These are phyloP conservation scores for Podospora appendiculata DNA, from an alignment of 495 filamentous ascomycete species.

Conservation along the genomic window DNA sequence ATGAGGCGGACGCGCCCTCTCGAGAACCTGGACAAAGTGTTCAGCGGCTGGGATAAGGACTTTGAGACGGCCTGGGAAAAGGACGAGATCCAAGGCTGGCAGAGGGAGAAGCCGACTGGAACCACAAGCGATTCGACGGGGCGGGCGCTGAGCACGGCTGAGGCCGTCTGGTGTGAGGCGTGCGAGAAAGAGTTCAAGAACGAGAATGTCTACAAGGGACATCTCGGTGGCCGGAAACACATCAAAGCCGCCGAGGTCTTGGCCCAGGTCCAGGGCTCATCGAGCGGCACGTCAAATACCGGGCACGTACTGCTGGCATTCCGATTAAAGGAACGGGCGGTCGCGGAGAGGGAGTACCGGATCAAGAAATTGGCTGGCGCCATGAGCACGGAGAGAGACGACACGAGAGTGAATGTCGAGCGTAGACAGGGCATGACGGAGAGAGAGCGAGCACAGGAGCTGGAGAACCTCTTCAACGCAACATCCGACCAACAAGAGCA, in stretches of 20 bases:
- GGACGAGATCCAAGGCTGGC: slow-evolving; percentile 75
- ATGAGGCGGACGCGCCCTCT: slow-evolving; percentile 72
- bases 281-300: slow-evolving; percentile 21
- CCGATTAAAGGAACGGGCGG: slow-evolving; percentile 77
- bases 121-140: slow-evolving; percentile 20
- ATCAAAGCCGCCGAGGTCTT: slow-evolving; percentile 65
- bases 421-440: slow-evolving; percentile 94
- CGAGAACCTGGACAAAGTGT: slow-evolving; percentile 73
- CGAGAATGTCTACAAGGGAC: slow-evolving; percentile 85
- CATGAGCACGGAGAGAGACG: slow-evolving; percentile 71
- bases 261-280: slow-evolving; percentile 25
- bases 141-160: slow-evolving; percentile 49
- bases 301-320: slow-evolving; percentile 29
- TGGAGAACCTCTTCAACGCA: slow-evolving; percentile 75
- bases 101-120: slow-evolving; percentile 41
- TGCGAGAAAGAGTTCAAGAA: slow-evolving; percentile 95
- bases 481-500: slow-evolving; percentile 20
- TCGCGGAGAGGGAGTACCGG: slow-evolving; percentile 83
- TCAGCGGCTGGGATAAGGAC: slow-evolving; percentile 65
- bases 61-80: slow-evolving; percentile 79
- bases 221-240: slow-evolving; percentile 88
- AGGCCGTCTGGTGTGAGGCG: slow-evolving; percentile 77
- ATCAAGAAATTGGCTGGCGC: slow-evolving; percentile 66
- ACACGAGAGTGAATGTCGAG: slow-evolving; percentile 88
- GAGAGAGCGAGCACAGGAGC: slow-evolving; percentile 81